Conservation (phyloP, 306 rosid genomes). For the Lathyrus sativus region DNA sequence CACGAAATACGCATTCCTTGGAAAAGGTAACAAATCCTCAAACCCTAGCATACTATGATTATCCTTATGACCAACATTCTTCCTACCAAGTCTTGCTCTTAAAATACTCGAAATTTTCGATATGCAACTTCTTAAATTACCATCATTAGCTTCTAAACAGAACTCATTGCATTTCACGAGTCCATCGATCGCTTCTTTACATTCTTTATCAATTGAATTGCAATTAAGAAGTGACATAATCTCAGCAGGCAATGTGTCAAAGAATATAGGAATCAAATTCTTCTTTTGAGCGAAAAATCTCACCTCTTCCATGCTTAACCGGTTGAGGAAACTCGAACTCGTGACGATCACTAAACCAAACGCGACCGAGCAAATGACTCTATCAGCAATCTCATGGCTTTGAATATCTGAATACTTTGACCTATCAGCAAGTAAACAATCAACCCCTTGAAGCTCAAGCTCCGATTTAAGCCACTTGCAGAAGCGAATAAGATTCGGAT, state of each 20-base stretch:
- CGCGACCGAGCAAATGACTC: conserved; percentile 74
- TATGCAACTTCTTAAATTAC: conserved; percentile 69
- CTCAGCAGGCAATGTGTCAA: conserved; percentile 60
- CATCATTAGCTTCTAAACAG: conserved; percentile 66
- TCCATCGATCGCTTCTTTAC: conserved; percentile 73
- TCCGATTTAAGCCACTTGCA: conserved; percentile 86
- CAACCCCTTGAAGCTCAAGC: conserved; percentile 91
- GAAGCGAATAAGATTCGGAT: conserved; percentile 62
- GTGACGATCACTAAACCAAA: conserved; percentile 78
- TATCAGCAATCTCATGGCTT: conserved; percentile 83
- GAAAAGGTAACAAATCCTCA: conserved; percentile 63
- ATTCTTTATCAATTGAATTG: conserved; percentile 59
- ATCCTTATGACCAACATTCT: conserved; percentile 46
- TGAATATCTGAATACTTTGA: conserved; percentile 70
- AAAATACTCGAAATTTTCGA: conserved; percentile 58
- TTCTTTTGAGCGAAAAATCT: conserved; percentile 87
- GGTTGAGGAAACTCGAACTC: conserved; percentile 59
- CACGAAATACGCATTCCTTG: conserved; percentile 61
- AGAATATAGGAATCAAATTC: conserved; percentile 76
- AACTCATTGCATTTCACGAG: conserved; percentile 62
- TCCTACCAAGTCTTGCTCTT: conserved; percentile 74
- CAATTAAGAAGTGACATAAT: conserved; percentile 55
- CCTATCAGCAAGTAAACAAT: conserved; percentile 83
- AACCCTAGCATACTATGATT: conserved; percentile 35
- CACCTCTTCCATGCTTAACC: conserved; percentile 68